Base-by-base conservation (phyloP, 2,329 filamentous ascomycete species). In the Monosporascus sp. region DNA sequence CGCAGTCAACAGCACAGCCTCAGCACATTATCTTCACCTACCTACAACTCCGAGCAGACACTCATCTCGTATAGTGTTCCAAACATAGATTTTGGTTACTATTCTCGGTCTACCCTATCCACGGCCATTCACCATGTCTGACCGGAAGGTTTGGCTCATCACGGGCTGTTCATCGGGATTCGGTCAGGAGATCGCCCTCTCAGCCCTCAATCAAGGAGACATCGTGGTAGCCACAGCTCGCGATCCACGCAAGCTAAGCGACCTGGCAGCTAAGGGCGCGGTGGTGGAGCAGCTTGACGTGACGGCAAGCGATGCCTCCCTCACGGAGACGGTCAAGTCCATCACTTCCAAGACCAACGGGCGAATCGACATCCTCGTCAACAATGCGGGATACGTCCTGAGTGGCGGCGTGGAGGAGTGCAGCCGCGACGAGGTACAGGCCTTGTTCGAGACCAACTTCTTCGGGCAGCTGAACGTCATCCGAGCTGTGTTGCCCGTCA, bases 401-500 rank as follows among this genome's bases (percentile, higher is more conserved):
- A 18, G 38, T 1, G 53, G 50, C 41, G 53, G 48, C 2, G 46
- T 57, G 11, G 53, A 57, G 31, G 70, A 70, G 9, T 67, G 68
- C 11, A 50, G 53, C 50, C 48, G 50, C 15, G 61, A 67, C n/a
- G 73, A 78, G 60, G 68, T 72, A 22, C 65, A 66, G 43, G 63
- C 70, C 22, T 66, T 70, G 39, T 76, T 78, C 58, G 65, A 75
- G 51, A 76, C 74, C 50, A 80, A 81, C 56, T 65, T 81, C 27
- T 77, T 78, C 54, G 77, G 77, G 9, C 69, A 73, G 7, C 61
- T 81, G 5, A 75, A 73, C 54, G 65, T 77, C n/a, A 73, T 70
- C 37, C 74, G 76, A 49, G 74, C 76, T 37, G 70, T 76, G 8
- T 61, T 81, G 0, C 78, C 78, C 0, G 66, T 72, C 35, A 70